phyloP scores from a whole-genome alignment of 768 basidiomycete species.

The Nidularia pulvinata region DNA sequence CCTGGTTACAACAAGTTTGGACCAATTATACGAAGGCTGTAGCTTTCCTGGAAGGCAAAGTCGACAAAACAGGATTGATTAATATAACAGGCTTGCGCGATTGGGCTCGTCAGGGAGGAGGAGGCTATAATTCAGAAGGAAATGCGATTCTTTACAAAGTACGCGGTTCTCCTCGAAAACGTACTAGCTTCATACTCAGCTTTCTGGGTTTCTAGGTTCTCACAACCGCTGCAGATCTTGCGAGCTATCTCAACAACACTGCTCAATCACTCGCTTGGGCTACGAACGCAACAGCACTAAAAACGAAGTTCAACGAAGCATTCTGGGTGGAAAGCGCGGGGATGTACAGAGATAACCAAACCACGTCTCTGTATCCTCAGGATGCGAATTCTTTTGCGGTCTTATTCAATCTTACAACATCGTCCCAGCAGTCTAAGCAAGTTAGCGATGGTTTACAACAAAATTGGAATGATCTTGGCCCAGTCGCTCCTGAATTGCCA shows the following conservation, averaged over 20 bases:
- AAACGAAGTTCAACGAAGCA: constrained; percentile 43
- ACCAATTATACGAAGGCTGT: constrained; percentile 58
- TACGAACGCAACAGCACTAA: constrained; percentile 45
- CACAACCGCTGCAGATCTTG: constrained; percentile 43
- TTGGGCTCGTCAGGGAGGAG: constrained; percentile 56
- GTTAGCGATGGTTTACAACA: constrained; percentile 45
- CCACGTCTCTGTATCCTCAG: constrained; percentile 52
- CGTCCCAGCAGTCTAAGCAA: constrained; percentile 28
- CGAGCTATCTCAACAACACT: constrained; percentile 30
- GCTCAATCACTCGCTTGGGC: constrained; percentile 33
- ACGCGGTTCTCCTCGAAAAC: background rate
- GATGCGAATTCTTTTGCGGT: constrained; percentile 60
- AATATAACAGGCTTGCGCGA: constrained; percentile 57
- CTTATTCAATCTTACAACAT: constrained; percentile 47
- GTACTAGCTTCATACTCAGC: background rate
- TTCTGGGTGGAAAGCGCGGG: constrained; percentile 50
- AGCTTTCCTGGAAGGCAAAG: constrained; percentile 50
- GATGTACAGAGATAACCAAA: constrained; percentile 54
- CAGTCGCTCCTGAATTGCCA: constrained; percentile 54
- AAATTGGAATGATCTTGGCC: constrained; percentile 54
- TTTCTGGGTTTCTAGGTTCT: constrained; percentile 34
- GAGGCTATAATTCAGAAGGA: constrained; percentile 55
- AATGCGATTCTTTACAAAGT: constrained; percentile 56
- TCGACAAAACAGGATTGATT: constrained; percentile 47
- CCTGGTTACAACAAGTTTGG: constrained; percentile 51